Evolutionary conservation across 257 asterid genomes (phyloP), one percentile per base, ranked within the genome.

Genomic region (Fraxinus quadrangulata): DNA sequence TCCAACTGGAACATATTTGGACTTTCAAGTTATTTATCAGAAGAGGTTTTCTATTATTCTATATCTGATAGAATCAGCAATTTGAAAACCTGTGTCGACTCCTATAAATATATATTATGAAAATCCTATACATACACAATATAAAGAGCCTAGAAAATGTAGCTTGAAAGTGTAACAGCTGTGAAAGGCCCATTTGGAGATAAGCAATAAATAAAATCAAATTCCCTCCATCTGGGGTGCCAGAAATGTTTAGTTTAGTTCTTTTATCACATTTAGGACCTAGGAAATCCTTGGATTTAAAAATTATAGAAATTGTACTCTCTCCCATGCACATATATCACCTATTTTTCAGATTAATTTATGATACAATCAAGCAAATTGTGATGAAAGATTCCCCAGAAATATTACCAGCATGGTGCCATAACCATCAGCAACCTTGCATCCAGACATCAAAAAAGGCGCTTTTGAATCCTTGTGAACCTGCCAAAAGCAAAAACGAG

Each of bases 401-500:
- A 47, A 67, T n/a, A 33, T 84, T 89, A 95, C 99, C 98, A 95
- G 89, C 98, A 95, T 95, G 81, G 83, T 86, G 54, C 98, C 99
- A 80, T 93, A 95, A 30, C 99, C 99, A 85, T 95, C 99, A 42
- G 98, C 97, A 73, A 95, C 93, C 90, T 95, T 95, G 89, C 98
- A 93, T 63, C 99, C 99, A 13, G 99, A 89, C 97, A 95, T 89
- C 69, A 95, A 90, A 82, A 91, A 95, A 30, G 99, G 99, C 45
- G 91, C 76, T 83, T 81, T 91, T 66, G 92, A 77, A 82, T 95
- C 98, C 90, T 95, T 95, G 75, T 88, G 96, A 78, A 90, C 96
- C 99, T 95, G 80, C 78, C 39, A 63, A 67, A 59, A 71, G 37
- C 59, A 83, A 16, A 79, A 73, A 66, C 40, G 26, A 59, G 78